Percentiles rank a stretch among this genome's conserved stretches.
Evolutionary conservation across 345 rosid species (phyloP).

Genomic region (Hevea brasiliensis): DNA sequence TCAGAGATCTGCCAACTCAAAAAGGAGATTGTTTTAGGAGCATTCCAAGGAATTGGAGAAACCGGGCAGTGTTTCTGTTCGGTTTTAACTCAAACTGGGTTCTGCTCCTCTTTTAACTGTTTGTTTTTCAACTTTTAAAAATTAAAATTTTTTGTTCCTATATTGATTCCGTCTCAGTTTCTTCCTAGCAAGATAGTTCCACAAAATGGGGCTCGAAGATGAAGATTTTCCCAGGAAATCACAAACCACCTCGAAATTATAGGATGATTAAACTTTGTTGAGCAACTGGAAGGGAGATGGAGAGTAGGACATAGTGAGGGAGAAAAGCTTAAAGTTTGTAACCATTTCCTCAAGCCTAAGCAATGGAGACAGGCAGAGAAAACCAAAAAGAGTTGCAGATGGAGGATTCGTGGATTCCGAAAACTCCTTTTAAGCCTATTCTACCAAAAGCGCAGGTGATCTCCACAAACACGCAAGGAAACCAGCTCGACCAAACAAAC

Average conservation of each 20-base stretch:
- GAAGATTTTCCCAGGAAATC: constrained; percentile 8
- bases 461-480: constrained; percentile 29
- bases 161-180: not conserved
- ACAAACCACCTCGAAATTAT: not conserved
- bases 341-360: constrained; percentile 3
- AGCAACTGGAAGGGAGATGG: not conserved
- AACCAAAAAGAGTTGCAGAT: constrained; percentile 27
- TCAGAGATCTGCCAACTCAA: constrained; percentile 20
- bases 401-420: constrained; percentile 48
- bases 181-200: constrained; percentile 10
- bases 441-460: constrained; percentile 31
- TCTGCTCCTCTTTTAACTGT: not conserved
- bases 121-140: not conserved
- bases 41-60: not conserved
- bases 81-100: constrained; percentile 7
- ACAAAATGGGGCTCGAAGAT: constrained; percentile 13
- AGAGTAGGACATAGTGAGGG: not conserved
- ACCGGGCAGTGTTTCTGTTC: not conserved
- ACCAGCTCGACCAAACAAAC: constrained; percentile 22
- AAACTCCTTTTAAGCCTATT: constrained; percentile 44
- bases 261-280: not conserved
- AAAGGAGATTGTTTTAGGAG: not conserved
- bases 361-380: constrained; percentile 31
- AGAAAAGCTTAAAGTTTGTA: not conserved
- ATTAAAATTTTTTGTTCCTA: not conserved